Evolutionary conservation across 2,329 filamentous ascomycete genomes (phyloP), one percentile per base, ranked within the genome.

Genomic region (Myriosclerotinia curreyana): DNA sequence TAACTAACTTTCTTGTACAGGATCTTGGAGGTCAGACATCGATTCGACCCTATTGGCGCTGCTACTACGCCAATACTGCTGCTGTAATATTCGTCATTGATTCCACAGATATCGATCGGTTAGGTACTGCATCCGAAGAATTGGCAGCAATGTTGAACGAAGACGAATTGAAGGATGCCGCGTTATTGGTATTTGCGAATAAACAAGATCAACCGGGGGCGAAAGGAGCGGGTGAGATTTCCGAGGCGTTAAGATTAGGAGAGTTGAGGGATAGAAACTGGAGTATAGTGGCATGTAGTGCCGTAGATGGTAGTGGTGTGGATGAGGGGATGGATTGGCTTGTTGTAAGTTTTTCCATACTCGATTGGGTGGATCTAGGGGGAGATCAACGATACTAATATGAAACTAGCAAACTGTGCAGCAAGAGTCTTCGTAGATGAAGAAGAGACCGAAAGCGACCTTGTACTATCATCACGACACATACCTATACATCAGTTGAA

Each of bases 291-390:
- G 94, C 93, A 28, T 99, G 95, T 78, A 96, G 91, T 70, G 95
- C 95, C 17, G 94, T 99, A 64, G 95, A 97, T 75, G 95, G 95
- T 51, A 90, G 90, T 73, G 95, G 95, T 76, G 91, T 99, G 52
- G 91, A 89, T 68, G 95, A 99, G 79, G 95, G 95, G 66, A 99
- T 99, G 95, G 95, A 99, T 78, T 99, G 95, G 95, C 81, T 99
- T 75, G 92, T 96, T 68, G 73, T 72, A 68, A 72, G 67, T 72
- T 54, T 48, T 50, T 34, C 49, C 5, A 50, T 44, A 49, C n/a
- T n/a, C n/a, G n/a, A n/a, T n/a, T n/a, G n/a, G 60, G 22, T 22
- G 31, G 22, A 6, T 36, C 6, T 28, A 36, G 25, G 15, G 58
- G 5, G 17, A 31, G 42, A 36, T 25, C 0, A 5, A 22, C 28